phyloP scores from a whole-genome alignment of 768 basidiomycete species.

The Phanerochaete carnosa region DNA sequence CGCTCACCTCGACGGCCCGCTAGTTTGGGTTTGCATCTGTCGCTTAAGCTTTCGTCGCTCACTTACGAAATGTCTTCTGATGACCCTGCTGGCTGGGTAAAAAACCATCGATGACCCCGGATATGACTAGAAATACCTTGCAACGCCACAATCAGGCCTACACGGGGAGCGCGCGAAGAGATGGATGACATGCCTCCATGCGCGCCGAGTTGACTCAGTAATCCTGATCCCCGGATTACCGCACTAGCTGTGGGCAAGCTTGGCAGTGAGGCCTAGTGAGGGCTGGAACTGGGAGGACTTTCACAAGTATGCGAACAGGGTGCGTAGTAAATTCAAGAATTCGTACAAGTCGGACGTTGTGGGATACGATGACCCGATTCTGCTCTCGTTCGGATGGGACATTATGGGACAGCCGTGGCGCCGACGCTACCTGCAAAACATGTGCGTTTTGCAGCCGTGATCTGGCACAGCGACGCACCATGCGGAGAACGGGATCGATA shows the following conservation, averaged over 20 bases:
- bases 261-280: too few relatives aligned
- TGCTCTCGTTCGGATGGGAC: slow-evolving; percentile 10
- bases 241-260: slow-evolving; percentile 36
- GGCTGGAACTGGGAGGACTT: slow-evolving; percentile 49
- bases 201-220: not conserved
- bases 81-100: not conserved
- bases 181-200: slow-evolving; percentile 22
- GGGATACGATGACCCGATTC: slow-evolving; percentile 12
- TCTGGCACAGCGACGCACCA: not conserved
- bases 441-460: not conserved
- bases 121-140: slow-evolving; percentile 17
- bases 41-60: not conserved
- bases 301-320: slow-evolving; percentile 34
- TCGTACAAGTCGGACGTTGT: slow-evolving; percentile 5
- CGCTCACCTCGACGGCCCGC: too few relatives aligned
- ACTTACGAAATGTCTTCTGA: too few relatives aligned
- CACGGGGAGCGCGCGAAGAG: slow-evolving; percentile 16
- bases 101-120: slow-evolving; percentile 10
- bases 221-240: not conserved
- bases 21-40: not conserved
- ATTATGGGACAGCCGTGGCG: slow-evolving; percentile 1
- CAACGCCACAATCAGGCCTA: not conserved
- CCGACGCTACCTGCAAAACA: slow-evolving; percentile 14
- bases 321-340: slow-evolving; percentile 1
- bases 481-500: slow-evolving; percentile 4